phyloP scores from a whole-genome alignment of 1,284 basidiomycete species.

The Sanghuangporus sanghuang region DNA sequence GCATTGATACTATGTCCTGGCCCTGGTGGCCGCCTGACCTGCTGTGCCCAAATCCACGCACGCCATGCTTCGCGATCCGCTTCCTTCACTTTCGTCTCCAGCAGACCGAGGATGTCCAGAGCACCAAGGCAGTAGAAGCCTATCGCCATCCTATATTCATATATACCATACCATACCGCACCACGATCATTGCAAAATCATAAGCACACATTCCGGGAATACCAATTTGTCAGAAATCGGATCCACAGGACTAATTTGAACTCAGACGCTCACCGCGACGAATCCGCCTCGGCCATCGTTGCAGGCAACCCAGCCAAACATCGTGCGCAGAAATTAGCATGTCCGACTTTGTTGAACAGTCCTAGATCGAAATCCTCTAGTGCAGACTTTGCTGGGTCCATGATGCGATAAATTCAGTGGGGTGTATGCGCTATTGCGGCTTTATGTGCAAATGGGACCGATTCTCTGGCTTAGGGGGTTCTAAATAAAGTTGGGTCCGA shows the following conservation, averaged over 20 bases:
- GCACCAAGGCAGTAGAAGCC: slow-evolving; percentile 83
- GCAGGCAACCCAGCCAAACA: slow-evolving; percentile 14
- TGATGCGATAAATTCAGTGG: background rate
- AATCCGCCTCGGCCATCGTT: slow-evolving; percentile 12
- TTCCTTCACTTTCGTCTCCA: slow-evolving; percentile 43
- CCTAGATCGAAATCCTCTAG: background rate
- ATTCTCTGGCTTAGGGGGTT: no score
- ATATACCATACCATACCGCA: slow-evolving; percentile 1
- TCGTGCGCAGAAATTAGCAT: slow-evolving; percentile 15
- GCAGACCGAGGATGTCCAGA: slow-evolving; percentile 63
- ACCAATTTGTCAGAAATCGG: background rate
- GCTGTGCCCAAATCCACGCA: slow-evolving; percentile 84
- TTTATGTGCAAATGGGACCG: background rate
- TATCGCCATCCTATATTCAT: slow-evolving; percentile 58
- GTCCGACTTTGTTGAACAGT: slow-evolving; percentile 14
- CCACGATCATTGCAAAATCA: background rate
- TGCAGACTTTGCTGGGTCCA: background rate
- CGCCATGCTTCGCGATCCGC: slow-evolving; percentile 60
- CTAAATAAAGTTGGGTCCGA: no score
- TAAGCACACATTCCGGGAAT: background rate
- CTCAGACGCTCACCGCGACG: slow-evolving; percentile 10
- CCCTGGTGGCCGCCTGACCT: background rate
- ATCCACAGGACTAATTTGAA: background rate
- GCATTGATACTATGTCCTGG: background rate
- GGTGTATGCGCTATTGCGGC: background rate